phyloP scores from a whole-genome alignment of 306 rosid species.

The Rubus idaeus region DNA sequence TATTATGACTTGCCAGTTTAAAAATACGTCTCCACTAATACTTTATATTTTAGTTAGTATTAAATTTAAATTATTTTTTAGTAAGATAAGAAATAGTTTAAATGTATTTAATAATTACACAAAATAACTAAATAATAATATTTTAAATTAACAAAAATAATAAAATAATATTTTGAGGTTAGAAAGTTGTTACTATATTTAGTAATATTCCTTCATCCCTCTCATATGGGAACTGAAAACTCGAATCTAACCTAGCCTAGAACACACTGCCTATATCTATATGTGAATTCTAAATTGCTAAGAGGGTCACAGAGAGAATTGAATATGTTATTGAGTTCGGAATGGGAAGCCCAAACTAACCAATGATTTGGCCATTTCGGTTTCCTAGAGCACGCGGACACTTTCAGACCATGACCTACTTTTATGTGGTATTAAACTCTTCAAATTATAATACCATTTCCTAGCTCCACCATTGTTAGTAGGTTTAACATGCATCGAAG shows the following conservation, averaged over 20 bases:
- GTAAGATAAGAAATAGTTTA: too few relatives aligned
- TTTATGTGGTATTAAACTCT: slow-evolving; percentile 12
- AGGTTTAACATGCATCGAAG: too few relatives aligned
- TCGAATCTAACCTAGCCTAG: slow-evolving; percentile 34
- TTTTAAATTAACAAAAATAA: too few relatives aligned
- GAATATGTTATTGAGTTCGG: not conserved
- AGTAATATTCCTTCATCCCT: slow-evolving; percentile 49
- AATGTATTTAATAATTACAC: too few relatives aligned
- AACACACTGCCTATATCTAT: not conserved
- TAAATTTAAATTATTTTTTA: too few relatives aligned
- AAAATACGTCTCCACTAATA: too few relatives aligned
- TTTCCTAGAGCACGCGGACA: slow-evolving; percentile 39
- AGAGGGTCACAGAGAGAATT: not conserved
- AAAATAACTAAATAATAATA: too few relatives aligned
- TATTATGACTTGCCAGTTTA: too few relatives aligned
- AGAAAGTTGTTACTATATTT: slow-evolving; percentile 40
- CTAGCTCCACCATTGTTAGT: too few relatives aligned
- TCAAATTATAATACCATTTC: too few relatives aligned
- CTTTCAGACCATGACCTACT: slow-evolving; percentile 29
- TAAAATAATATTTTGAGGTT: too few relatives aligned
- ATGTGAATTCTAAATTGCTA: not conserved
- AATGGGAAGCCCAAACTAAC: slow-evolving; percentile 47
- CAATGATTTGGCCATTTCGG: slow-evolving; percentile 32
- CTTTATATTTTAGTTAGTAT: too few relatives aligned
- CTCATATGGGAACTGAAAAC: slow-evolving; percentile 48